Percentiles rank a stretch among this genome's conserved stretches.
Conservation (phyloP, 2,329 filamentous ascomycete species). For the Fusarium algeriense region DNA sequence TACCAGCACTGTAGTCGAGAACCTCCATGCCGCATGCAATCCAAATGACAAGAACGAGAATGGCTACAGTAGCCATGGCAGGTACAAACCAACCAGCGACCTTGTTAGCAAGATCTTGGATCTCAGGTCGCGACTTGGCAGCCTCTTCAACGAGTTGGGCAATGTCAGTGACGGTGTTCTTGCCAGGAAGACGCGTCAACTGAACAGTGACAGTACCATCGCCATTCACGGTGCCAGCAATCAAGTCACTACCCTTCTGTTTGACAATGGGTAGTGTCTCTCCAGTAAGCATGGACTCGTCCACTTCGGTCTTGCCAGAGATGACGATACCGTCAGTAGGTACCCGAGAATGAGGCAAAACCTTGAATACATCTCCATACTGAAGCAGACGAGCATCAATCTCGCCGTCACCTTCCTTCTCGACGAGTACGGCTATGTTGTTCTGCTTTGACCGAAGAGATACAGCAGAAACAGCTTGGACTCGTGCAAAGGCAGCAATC, state of each 20-base stretch:
- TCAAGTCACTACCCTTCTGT: constrained; percentile 6
- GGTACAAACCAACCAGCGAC: constrained; percentile 72
- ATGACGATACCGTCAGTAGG: constrained; percentile 70
- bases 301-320: constrained; percentile 66
- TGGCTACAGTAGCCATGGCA: constrained; percentile 60
- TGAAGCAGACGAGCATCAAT: constrained; percentile 70
- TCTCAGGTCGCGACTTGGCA: constrained; percentile 67
- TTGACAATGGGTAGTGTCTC: constrained; percentile 8
- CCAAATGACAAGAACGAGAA: constrained; percentile 54
- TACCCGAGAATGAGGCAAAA: constrained; percentile 63
- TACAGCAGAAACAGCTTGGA: constrained; percentile 53
- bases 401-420: constrained; percentile 50
- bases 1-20: constrained; percentile 53
- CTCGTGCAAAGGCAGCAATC: constrained; percentile 53
- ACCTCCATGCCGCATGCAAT: constrained; percentile 26
- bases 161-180: constrained; percentile 72
- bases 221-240: constrained; percentile 46
- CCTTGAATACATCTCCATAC: constrained; percentile 67
- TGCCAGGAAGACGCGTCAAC: constrained; percentile 63
- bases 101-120: constrained; percentile 69
- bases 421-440: constrained; percentile 60
- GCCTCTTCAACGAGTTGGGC: constrained; percentile 71
- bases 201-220: constrained; percentile 61
- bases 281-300: constrained; percentile 70
- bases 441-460: constrained; percentile 61